Evolutionary conservation across 2,329 filamentous ascomycete species (phyloP).

Genomic region (Mollisiaceae sp.): DNA sequence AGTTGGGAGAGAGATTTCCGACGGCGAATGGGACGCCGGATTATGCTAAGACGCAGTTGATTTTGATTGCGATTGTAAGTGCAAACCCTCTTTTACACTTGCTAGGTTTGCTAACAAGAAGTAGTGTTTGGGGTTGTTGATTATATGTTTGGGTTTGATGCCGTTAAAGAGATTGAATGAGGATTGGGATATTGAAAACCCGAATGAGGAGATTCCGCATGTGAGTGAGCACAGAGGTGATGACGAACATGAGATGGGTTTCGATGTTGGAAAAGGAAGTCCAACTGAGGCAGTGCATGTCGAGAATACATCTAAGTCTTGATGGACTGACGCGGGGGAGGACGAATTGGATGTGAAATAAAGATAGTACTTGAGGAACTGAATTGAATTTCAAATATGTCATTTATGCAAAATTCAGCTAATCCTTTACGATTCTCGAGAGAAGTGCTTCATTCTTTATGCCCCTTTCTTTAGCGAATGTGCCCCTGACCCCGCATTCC

Average conservation of each 20-base stretch:
- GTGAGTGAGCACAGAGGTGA: background rate
- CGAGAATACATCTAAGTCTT: background rate
- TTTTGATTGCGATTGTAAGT: conserved; percentile 7
- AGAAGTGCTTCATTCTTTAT: too few relatives aligned
- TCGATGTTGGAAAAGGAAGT: background rate
- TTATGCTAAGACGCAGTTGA: conserved; percentile 1
- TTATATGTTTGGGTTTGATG: conserved; percentile 2
- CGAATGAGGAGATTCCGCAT: conserved; percentile 3
- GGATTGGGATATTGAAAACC: conserved; percentile 1
- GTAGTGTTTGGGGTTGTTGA: background rate
- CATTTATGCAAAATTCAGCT: too few relatives aligned
- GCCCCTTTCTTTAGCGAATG: too few relatives aligned
- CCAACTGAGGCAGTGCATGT: background rate
- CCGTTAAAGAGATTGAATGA: background rate
- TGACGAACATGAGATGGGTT: background rate
- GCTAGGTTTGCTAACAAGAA: background rate
- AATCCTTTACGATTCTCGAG: too few relatives aligned
- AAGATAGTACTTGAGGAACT: too few relatives aligned
- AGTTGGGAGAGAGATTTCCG: background rate
- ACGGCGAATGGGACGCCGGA: background rate
- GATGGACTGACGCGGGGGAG: background rate
- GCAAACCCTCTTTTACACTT: background rate
- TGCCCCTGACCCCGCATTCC: background rate
- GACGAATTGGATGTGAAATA: too few relatives aligned
- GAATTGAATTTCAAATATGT: too few relatives aligned